A percentile compares a stretch with the other conserved stretches of the same genome.
These are phyloP conservation scores for Kwoniella sp. DNA, from an alignment of 768 basidiomycete genomes.

Conservation along the genomic window DNA sequence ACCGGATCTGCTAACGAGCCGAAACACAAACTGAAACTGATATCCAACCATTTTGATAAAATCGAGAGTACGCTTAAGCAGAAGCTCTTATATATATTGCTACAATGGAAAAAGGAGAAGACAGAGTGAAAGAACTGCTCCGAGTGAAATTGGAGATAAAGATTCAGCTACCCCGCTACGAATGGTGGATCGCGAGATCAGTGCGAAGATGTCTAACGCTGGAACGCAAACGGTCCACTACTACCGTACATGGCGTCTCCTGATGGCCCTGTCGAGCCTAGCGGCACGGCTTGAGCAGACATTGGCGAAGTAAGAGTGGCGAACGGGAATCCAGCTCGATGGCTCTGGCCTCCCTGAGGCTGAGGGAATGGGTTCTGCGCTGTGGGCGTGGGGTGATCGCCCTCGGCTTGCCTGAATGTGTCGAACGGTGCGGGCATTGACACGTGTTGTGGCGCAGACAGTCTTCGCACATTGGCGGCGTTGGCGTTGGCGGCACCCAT, in stretches of 20 bases:
- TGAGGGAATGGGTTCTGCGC: slow-evolving; percentile 41
- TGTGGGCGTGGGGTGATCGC: slow-evolving; percentile 44
- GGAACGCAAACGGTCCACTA: slow-evolving; percentile 37
- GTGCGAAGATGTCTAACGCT: slow-evolving; percentile 30
- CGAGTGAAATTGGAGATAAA: neutral
- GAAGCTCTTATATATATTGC: no score
- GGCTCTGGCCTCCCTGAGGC: neutral
- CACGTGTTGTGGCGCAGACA: slow-evolving; percentile 35
- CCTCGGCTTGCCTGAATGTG: slow-evolving; percentile 31
- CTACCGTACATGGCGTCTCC: slow-evolving; percentile 5
- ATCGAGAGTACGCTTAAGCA: no score
- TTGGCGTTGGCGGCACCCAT: slow-evolving; percentile 3
- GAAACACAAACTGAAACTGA: slow-evolving; percentile 1
- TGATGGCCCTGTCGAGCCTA: neutral
- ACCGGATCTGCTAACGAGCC: no score
- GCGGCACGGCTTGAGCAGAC: slow-evolving; percentile 1
- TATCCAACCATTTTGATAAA: neutral
- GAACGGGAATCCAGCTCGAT: slow-evolving; percentile 20
- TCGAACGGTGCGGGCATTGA: slow-evolving; percentile 29
- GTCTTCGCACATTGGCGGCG: slow-evolving; percentile 12
- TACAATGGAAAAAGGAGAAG: no score
- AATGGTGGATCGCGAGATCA: neutral
- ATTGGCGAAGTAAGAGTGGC: slow-evolving; percentile 27
- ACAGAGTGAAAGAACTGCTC: no score
- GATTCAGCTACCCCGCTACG: neutral